Percentiles rank a stretch among this genome's conserved stretches.
Conservation (phyloP, 2,329 filamentous ascomycete species). For the Colletotrichum gigasporum region DNA sequence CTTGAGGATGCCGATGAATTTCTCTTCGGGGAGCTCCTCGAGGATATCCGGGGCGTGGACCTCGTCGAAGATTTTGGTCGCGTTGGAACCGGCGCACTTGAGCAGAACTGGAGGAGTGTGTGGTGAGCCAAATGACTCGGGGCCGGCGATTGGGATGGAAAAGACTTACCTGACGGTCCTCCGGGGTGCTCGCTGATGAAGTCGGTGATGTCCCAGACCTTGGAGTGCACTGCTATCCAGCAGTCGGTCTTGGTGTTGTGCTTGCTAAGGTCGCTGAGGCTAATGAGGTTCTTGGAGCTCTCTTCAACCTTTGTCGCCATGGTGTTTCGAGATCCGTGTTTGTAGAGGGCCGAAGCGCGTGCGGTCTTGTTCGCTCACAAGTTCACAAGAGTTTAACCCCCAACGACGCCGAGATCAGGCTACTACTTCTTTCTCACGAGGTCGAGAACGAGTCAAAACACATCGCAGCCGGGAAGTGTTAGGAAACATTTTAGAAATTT, state of each 20-base stretch:
- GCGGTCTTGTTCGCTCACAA: not conserved
- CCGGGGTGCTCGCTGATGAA: constrained; percentile 61
- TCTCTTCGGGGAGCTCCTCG: constrained; percentile 38
- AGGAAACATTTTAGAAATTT: not conserved
- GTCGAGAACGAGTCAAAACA: not conserved
- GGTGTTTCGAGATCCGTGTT: not conserved
- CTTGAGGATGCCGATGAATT: constrained; percentile 42
- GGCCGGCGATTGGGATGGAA: not conserved
- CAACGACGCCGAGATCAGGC: too few species aligned
- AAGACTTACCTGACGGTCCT: constrained; percentile 42
- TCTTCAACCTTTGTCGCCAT: constrained; percentile 8
- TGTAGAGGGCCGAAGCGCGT: not conserved
- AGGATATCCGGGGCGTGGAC: constrained; percentile 42
- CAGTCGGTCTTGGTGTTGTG: constrained; percentile 60
- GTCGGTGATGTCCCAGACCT: constrained; percentile 75
- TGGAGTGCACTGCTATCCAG: constrained; percentile 76
- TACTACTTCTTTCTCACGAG: not conserved
- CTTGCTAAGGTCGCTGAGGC: constrained; percentile 49
- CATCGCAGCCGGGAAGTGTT: not conserved
- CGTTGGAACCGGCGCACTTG: constrained; percentile 44
- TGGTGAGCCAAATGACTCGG: not conserved
- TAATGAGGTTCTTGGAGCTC: constrained; percentile 23
- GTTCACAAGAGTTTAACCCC: too few species aligned
- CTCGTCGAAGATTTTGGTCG: constrained; percentile 44
- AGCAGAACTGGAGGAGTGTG: constrained; percentile 55